These are phyloP conservation scores for Myrica gale DNA, from an alignment of 306 rosid genomes.

Conservation along the genomic window DNA sequence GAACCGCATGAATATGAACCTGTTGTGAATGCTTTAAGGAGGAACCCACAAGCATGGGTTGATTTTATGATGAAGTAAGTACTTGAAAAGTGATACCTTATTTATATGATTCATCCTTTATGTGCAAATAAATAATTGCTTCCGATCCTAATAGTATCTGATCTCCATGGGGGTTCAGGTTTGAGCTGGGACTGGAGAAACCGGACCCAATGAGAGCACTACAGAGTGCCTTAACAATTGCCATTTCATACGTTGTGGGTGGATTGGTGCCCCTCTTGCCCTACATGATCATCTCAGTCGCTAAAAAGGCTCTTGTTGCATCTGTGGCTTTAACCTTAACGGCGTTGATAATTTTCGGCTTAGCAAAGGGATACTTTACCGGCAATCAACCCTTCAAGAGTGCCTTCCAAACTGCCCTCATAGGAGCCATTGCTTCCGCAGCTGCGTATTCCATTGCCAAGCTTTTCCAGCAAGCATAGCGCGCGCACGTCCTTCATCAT, in stretches of 20 bases:
- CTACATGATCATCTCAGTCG: conserved; percentile 63
- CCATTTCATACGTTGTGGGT: conserved; percentile 70
- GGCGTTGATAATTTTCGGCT: conserved; percentile 78
- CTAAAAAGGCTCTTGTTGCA: conserved; percentile 53
- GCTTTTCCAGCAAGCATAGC: conserved; percentile 39
- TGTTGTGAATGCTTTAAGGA: conserved; percentile 72
- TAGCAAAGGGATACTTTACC: conserved; percentile 75
- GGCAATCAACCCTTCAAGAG: conserved; percentile 71
- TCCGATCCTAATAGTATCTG: not conserved
- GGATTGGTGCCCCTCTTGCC: conserved; percentile 77
- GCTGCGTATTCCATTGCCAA: conserved; percentile 83
- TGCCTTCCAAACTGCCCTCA: conserved; percentile 75
- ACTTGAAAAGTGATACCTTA: not conserved
- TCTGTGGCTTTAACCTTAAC: conserved; percentile 63
- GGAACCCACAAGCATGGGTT: conserved; percentile 84
- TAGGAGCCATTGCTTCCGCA: conserved; percentile 85
- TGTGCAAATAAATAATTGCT: not conserved
- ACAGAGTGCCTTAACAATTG: conserved; percentile 79
- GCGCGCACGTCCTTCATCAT: not conserved
- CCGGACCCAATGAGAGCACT: conserved; percentile 95
- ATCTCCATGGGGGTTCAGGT: conserved; percentile 40
- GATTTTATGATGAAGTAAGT: conserved; percentile 98
- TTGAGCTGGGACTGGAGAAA: conserved; percentile 87
- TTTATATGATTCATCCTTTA: not conserved
- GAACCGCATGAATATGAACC: conserved; percentile 80